phyloP scores from a whole-genome alignment of 495 filamentous ascomycete genomes.

The Aspergillus cristatus region DNA sequence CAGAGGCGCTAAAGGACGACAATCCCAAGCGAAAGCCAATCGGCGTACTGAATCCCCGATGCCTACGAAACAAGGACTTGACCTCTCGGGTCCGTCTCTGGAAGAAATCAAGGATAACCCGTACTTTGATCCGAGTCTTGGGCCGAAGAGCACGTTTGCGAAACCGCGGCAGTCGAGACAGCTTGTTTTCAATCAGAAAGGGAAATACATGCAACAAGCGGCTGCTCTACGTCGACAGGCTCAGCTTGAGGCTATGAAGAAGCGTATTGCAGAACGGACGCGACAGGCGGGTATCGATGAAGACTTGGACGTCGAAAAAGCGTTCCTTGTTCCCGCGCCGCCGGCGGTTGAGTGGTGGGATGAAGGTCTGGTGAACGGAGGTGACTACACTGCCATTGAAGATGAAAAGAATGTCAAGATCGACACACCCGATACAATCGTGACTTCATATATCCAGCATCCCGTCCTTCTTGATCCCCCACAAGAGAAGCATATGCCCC shows the following conservation, averaged over 20 bases:
- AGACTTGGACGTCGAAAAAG: conserved; percentile 79
- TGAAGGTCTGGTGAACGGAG: conserved; percentile 67
- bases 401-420: conserved; percentile 60
- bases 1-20: conserved; percentile 49
- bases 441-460: conserved; percentile 86
- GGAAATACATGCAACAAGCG: conserved; percentile 92
- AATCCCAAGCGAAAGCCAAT: conserved; percentile 49
- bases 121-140: conserved; percentile 71
- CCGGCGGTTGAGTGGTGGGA: conserved; percentile 98
- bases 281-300: conserved; percentile 86
- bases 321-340: conserved; percentile 71
- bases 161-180: conserved; percentile 60
- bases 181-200: conserved; percentile 88
- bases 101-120: conserved; percentile 70
- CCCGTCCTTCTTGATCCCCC: conserved; percentile 87
- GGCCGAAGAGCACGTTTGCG: conserved; percentile 50
- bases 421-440: conserved; percentile 66
- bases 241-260: conserved; percentile 88
- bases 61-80: conserved; percentile 43
- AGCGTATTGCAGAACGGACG: conserved; percentile 75
- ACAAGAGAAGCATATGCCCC: conserved; percentile 70
- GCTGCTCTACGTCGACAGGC: conserved; percentile 79
- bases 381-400: conserved; percentile 62
- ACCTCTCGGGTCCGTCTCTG: conserved; percentile 57
- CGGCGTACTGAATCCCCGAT: conserved; percentile 44